A percentile compares a stretch with the other conserved stretches of the same genome.
These are phyloP conservation scores for Wickerhamiella hasegawae DNA, from an alignment of 805 yeast genomes.

Conservation along the genomic window DNA sequence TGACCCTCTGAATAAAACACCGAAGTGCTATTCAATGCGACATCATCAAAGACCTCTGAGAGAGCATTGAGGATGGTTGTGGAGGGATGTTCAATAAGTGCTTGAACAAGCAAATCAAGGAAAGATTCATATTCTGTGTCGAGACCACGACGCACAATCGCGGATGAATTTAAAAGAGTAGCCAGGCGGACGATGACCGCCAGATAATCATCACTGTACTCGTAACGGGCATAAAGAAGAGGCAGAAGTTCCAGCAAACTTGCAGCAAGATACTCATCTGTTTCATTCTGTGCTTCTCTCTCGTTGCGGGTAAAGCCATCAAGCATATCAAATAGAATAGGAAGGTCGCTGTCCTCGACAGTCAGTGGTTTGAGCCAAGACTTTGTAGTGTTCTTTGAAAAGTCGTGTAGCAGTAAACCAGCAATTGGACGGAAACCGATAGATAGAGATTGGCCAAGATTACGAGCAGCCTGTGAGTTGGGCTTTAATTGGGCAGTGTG, in stretches of 20 bases:
- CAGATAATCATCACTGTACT: neutral
- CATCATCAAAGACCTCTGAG: neutral
- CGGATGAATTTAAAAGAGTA: neutral
- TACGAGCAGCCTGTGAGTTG: no score
- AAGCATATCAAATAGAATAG: neutral
- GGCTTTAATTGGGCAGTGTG: no score
- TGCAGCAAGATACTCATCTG: neutral
- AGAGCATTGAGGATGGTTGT: neutral
- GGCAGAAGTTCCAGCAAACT: neutral
- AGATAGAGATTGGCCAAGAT: neutral
- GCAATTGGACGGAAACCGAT: neutral
- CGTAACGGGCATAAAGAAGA: neutral
- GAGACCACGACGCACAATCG: conserved; percentile 2
- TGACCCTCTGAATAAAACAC: neutral
- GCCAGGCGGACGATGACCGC: neutral
- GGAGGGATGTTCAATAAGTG: neutral
- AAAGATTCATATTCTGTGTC: conserved; percentile 1
- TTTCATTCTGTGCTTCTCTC: neutral
- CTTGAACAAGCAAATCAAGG: neutral
- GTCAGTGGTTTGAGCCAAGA: neutral
- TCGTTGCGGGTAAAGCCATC: neutral
- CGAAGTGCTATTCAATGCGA: neutral
- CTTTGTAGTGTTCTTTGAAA: neutral
- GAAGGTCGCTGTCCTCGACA: conserved; percentile 1
- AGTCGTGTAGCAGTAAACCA: neutral